phyloP scores from a whole-genome alignment of 148 eudicot genomes.

The Chenopodium berlandieri region DNA sequence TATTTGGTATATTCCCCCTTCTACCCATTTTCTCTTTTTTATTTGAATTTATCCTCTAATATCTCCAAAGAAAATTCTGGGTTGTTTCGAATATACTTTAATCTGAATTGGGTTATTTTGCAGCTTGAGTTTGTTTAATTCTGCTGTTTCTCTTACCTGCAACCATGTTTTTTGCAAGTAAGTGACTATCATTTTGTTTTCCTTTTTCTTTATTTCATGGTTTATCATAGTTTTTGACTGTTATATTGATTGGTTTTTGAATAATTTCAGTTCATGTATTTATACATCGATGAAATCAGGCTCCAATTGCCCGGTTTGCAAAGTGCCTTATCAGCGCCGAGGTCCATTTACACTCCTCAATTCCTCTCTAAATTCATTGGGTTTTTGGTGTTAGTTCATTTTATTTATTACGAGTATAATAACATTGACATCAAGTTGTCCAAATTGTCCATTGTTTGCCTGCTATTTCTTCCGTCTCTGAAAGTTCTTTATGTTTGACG shows the following conservation, averaged over 20 bases:
- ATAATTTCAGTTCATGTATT: constrained; percentile 58
- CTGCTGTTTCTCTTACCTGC: constrained; percentile 73
- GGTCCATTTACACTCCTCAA: constrained; percentile 30
- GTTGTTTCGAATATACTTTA: not conserved
- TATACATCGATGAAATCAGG: constrained; percentile 73
- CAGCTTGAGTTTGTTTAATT: constrained; percentile 76
- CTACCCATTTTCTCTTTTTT: not conserved
- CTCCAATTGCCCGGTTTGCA: constrained; percentile 89
- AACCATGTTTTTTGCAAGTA: constrained; percentile 96
- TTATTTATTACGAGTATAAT: not conserved
- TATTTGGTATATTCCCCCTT: constrained; percentile 49
- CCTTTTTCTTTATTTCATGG: not conserved
- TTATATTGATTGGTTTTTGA: not conserved
- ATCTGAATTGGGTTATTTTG: constrained; percentile 15
- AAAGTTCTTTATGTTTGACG: no score
- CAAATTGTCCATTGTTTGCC: not conserved
- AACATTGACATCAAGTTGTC: not conserved
- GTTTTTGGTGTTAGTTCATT: not conserved
- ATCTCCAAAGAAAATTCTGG: not conserved
- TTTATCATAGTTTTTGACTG: not conserved
- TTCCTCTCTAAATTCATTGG: not conserved
- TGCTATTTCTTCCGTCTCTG: no score
- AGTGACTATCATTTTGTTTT: constrained; percentile 2
- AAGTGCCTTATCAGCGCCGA: constrained; percentile 73
- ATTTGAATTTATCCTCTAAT: not conserved